Evolutionary conservation across 1,284 basidiomycete species (phyloP), one percentile per base, ranked within the genome.

Genomic region (Pterulicium gracile): DNA sequence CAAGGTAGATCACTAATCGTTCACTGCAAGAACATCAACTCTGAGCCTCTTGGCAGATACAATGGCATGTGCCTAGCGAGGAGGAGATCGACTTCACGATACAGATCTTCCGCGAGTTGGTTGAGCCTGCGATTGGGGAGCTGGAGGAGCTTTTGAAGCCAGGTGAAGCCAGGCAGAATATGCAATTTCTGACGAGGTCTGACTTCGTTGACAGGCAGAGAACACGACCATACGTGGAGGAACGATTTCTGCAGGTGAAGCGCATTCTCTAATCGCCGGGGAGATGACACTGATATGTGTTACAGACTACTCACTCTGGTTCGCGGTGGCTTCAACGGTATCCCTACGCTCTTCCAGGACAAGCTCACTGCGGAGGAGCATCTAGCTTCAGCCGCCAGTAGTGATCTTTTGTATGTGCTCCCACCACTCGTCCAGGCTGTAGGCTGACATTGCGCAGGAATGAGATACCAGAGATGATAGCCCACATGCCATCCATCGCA

Each of bases 241-340:
- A 94, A 92, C 61, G 88, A 94, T 55, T 93, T 94, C 57, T 95
- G 91, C 63, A 77, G 81, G 80, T 80, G 35, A 45, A 69, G 60
- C 13, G n/a, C 3, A 24, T 20, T 27, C 10, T 23, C 35, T 51
- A 21, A 20, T 41, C 36, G n/a, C 12, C 2, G 39, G 22, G 23
- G 43, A 17, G 43, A 19, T 14, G 17, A n/a, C 47, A 35, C 34
- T 41, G 46, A 18, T 44, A 43, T 23, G 17, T 41, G 12, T 13
- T 18, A 1, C 47, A 76, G 82, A 23, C 73, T 80, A 57, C 56
- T 85, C 44, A 79, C 71, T 48, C 67, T 82, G 46, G 78, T 84
- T 51, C 76, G 75, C 42, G 75, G 81, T 56, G 79, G 77, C 0
- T 86, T 86, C 55, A 63, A 73, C 7, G 82, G 82, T 12, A 76